Base-by-base conservation (phyloP, 345 rosid species). In the Eucalyptus coolabah region DNA sequence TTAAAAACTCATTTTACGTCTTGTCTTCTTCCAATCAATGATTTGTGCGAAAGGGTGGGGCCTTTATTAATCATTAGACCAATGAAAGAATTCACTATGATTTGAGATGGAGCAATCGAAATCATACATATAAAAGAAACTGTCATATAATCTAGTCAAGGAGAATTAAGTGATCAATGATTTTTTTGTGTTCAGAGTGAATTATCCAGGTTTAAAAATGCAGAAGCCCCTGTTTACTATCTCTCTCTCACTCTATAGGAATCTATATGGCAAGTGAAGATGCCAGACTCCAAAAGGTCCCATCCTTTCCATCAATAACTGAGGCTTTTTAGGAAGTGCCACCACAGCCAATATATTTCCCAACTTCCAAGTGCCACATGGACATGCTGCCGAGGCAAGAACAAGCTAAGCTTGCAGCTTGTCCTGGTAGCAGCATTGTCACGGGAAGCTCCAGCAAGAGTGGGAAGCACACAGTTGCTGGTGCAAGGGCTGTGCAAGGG, bases 261-360 rank as follows among this genome's bases (percentile, higher is more conserved):
- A 86, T 32, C 60, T 56, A 5, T 42, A 12, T 34, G 42, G 49
- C 32, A 53, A 91, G 90, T 51, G 80, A 26, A 85, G 88, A 87
- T 88, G 87, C 91, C 44, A 90, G 26, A 89, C 89, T 9, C 89
- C 93, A 17, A 90, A 90, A 89, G 90, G 90, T 37, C 91, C 80
- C 72, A 50, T 56, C n/a, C 89, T 88, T 77, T 91, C 91, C 93
- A 90, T 42, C 19, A 90, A 90, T 67, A 90, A 91, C 87, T 89
- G 91, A 21, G 91, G 93, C 12, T 88, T 91, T 87, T 63, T 87
- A 17, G 91, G 90, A 5, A 90, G 88, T 34, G 54, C 91, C 12
- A 88, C 93, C 59, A 72, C 91, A 26, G 89, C 89, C 89, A 91
- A 91, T 37, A 88, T 91, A 45, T 91, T 91, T 88, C 24, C 81